Percentiles rank a stretch among this genome's conserved stretches.
phyloP scores from a whole-genome alignment of 331 rosid species.

The Dryas integrifolia region DNA sequence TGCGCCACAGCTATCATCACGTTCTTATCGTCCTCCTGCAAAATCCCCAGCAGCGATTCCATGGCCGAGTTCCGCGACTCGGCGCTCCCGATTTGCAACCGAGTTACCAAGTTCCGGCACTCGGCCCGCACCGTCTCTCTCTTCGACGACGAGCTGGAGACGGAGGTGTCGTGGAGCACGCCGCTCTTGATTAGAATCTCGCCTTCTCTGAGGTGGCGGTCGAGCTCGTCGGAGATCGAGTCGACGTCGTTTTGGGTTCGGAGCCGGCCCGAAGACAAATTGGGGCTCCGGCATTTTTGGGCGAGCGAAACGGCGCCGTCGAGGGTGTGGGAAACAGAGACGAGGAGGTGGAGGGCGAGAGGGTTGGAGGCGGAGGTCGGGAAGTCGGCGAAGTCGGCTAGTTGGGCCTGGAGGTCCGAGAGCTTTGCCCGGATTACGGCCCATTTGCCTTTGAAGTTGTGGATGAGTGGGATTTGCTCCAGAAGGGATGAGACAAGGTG shows the following conservation, averaged over 20 bases:
- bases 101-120: slow-evolving; percentile 61
- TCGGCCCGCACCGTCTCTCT: slow-evolving; percentile 60
- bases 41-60: slow-evolving; percentile 49
- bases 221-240: slow-evolving; percentile 62
- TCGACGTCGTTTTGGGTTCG: slow-evolving; percentile 83
- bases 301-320: slow-evolving; percentile 52
- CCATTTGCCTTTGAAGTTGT: slow-evolving; percentile 74
- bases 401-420: slow-evolving; percentile 57
- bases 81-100: slow-evolving; percentile 73
- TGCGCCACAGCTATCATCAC: slow-evolving; percentile 83
- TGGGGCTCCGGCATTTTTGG: slow-evolving; percentile 36
- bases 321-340: slow-evolving; percentile 48
- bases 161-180: slow-evolving; percentile 46
- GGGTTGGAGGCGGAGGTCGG: slow-evolving; percentile 50
- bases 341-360: slow-evolving; percentile 64
- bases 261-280: slow-evolving; percentile 64
- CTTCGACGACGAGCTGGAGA: slow-evolving; percentile 37
- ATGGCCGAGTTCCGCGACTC: slow-evolving; percentile 58
- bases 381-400: slow-evolving; percentile 57
- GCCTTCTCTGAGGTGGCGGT: slow-evolving; percentile 57
- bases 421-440: slow-evolving; percentile 57
- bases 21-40: slow-evolving; percentile 74
- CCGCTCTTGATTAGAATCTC: slow-evolving; percentile 73
- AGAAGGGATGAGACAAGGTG: slow-evolving; percentile 40
- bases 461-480: slow-evolving; percentile 46